These are phyloP conservation scores for Buddleja alternifolia DNA, from an alignment of 257 asterid species.

Conservation along the genomic window DNA sequence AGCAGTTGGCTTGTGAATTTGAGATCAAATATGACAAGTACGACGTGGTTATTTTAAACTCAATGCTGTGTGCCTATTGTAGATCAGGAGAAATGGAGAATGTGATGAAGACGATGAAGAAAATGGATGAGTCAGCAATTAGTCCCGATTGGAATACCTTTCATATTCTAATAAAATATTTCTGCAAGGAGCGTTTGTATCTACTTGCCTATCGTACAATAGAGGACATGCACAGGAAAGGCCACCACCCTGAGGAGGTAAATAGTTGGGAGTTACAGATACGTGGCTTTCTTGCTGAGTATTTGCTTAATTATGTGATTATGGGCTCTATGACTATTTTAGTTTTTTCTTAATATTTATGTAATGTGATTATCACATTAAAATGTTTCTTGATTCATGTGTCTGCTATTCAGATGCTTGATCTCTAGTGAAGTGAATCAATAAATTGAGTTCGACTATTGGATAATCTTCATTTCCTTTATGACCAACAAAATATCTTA, in stretches of 20 bases:
- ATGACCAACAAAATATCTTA: not conserved
- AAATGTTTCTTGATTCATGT: constrained; percentile 13
- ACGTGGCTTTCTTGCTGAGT: not conserved
- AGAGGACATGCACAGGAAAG: constrained; percentile 92
- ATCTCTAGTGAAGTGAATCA: not conserved
- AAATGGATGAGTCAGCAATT: constrained; percentile 83
- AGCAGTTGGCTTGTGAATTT: constrained; percentile 73
- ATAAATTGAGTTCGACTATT: not conserved
- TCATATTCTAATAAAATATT: constrained; percentile 78
- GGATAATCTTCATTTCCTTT: not conserved
- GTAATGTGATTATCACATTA: constrained; percentile 12
- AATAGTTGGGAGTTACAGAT: constrained; percentile 17
- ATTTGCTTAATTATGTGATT: not conserved
- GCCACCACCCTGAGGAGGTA: constrained; percentile 92
- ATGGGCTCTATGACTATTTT: not conserved
- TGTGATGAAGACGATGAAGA: constrained; percentile 94
- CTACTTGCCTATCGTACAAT: constrained; percentile 82
- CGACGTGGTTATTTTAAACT: constrained; percentile 85
- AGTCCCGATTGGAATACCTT: constrained; percentile 89
- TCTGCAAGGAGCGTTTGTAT: constrained; percentile 80
- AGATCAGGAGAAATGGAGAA: constrained; percentile 92
- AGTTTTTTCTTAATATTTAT: constrained; percentile 16
- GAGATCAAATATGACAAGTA: constrained; percentile 81
- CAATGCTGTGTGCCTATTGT: constrained; percentile 93
- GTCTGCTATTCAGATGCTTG: constrained; percentile 8